phyloP scores from a whole-genome alignment of 192 early-diverging fungal species.

The Backusella australiensis region DNA sequence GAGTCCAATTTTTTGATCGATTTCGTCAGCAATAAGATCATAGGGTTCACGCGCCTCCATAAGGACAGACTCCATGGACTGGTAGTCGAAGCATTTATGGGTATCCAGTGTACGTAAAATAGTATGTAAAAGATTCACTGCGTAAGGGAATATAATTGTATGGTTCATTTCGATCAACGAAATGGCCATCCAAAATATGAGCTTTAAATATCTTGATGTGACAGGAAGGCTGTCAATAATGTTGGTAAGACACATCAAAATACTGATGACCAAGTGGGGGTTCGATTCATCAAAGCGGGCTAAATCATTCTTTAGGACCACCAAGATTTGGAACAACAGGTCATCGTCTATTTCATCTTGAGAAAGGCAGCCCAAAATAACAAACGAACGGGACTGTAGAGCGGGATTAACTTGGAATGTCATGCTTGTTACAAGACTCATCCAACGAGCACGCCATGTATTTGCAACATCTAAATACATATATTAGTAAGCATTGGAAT shows the following conservation, averaged over 20 bases:
- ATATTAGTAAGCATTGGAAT: background rate
- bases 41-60: constrained; percentile 65
- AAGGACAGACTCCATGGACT: constrained; percentile 56
- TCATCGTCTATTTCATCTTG: constrained; percentile 88
- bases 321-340: constrained; percentile 84
- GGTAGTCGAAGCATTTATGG: constrained; percentile 49
- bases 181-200: constrained; percentile 88
- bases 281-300: constrained; percentile 75
- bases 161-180: constrained; percentile 82
- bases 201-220: constrained; percentile 72
- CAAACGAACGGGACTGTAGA: constrained; percentile 89
- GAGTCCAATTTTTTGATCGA: constrained; percentile 71
- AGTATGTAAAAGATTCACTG: constrained; percentile 62
- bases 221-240: constrained; percentile 75
- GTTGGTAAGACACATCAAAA: constrained; percentile 81
- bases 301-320: constrained; percentile 78
- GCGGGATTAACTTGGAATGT: constrained; percentile 92
- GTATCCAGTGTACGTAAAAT: constrained; percentile 72
- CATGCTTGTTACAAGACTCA: constrained; percentile 82
- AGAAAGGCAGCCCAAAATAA: constrained; percentile 82
- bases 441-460: constrained; percentile 87
- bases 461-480: constrained; percentile 60
- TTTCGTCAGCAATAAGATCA: constrained; percentile 58
- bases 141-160: constrained; percentile 66
- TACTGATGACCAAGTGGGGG: constrained; percentile 71